Conservation (phyloP, 371 early-diverging fungal species). For the Zancudomyces culisetae region DNA sequence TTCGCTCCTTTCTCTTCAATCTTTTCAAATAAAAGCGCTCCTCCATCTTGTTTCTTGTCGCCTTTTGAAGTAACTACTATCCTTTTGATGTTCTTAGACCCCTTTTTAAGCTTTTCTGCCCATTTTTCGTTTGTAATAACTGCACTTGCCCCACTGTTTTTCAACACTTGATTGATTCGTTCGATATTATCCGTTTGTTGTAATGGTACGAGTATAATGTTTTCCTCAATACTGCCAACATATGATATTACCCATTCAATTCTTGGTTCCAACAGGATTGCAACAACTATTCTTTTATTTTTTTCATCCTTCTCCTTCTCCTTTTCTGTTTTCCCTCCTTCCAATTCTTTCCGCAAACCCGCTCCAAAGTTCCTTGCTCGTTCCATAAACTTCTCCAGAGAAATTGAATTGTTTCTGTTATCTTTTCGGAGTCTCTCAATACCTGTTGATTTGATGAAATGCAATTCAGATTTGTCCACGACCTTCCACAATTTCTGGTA, state of each 20-base stretch:
- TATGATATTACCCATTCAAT: slow-evolving; percentile 1
- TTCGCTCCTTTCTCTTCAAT: neutral
- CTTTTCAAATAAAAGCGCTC: neutral
- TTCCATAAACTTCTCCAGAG: neutral
- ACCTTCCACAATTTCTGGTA: neutral
- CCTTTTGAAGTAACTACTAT: neutral
- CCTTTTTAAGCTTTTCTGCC: neutral
- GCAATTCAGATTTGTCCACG: neutral
- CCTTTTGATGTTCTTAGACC: neutral
- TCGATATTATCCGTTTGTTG: neutral
- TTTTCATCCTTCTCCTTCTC: too few relatives aligned
- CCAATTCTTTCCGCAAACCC: neutral
- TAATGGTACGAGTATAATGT: neutral
- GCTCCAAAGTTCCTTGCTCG: neutral
- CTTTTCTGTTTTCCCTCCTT: neutral
- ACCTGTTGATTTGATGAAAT: neutral
- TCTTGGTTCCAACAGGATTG: neutral
- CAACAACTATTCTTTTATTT: neutral
- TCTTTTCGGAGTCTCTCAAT: too few relatives aligned
- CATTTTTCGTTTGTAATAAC: slow-evolving; percentile 1
- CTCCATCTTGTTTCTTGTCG: neutral
- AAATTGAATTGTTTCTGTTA: neutral
- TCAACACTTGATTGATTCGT: neutral
- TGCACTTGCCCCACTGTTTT: neutral
- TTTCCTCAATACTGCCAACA: neutral